Percentiles rank a stretch among this genome's conserved stretches.
phyloP scores from a whole-genome alignment of 208 protist genomes.

The Trypanosoma theileri region DNA sequence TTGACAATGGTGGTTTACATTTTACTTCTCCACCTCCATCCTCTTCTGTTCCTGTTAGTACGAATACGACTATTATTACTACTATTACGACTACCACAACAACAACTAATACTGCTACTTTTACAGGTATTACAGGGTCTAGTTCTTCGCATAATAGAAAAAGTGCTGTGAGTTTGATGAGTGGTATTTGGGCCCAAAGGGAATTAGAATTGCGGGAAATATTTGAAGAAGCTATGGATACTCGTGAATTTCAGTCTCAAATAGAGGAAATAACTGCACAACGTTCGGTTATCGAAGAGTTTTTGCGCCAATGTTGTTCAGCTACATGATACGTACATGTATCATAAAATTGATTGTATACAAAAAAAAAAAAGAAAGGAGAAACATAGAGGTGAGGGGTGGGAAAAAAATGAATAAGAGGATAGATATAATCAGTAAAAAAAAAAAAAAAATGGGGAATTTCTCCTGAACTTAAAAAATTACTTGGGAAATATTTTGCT shows the following conservation, averaged over 20 bases:
- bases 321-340: not conserved
- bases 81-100: too few relatives aligned
- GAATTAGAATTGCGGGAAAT: slow-evolving; percentile 17
- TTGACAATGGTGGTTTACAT: not conserved
- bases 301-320: slow-evolving; percentile 16
- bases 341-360: not conserved
- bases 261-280: slow-evolving; percentile 20
- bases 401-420: not conserved
- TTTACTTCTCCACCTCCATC: not conserved
- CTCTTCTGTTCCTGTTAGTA: too few relatives aligned
- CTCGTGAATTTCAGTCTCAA: slow-evolving; percentile 18
- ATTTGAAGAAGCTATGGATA: slow-evolving; percentile 27
- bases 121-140: too few relatives aligned
- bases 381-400: not conserved
- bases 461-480: too few relatives aligned
- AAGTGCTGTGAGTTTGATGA: not conserved
- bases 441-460: not conserved
- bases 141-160: not conserved
- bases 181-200: not conserved
- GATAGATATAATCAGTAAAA: not conserved
- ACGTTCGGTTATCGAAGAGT: slow-evolving; percentile 16
- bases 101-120: not conserved
- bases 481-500: too few relatives aligned
- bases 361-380: slow-evolving; percentile 2
- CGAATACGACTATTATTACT: too few relatives aligned